These are phyloP conservation scores for Aspergillus ellipticus DNA, from an alignment of 495 filamentous ascomycete genomes.

Conservation along the genomic window DNA sequence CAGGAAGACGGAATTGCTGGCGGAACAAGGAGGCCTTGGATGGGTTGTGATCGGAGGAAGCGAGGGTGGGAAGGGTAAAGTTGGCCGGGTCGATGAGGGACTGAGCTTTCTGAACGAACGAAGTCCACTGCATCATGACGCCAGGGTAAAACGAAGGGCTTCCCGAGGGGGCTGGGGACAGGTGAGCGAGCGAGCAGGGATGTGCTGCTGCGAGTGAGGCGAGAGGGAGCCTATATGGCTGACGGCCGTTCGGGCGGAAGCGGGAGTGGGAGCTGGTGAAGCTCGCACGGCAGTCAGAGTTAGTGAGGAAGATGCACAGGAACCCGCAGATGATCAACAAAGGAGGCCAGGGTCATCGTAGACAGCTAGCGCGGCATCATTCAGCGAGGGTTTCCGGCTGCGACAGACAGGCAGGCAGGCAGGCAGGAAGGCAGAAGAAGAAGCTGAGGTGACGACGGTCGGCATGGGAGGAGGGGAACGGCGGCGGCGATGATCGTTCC, in stretches of 20 bases:
- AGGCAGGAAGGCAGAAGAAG: not conserved
- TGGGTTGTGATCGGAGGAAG: constrained; percentile 68
- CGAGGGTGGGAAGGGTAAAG: constrained; percentile 57
- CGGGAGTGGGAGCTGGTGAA: constrained; percentile 27
- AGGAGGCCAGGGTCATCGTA: constrained; percentile 30
- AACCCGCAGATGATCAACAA: constrained; percentile 22
- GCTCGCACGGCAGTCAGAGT: constrained; percentile 17
- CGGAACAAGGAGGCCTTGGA: constrained; percentile 93
- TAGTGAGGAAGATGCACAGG: constrained; percentile 19
- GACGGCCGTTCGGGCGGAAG: constrained; percentile 16
- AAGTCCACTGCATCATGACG: constrained; percentile 74
- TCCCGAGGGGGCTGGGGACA: not conserved
- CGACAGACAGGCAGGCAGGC: not conserved
- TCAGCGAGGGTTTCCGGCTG: constrained; percentile 9
- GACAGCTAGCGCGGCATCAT: constrained; percentile 22
- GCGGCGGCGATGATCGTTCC: constrained; percentile 4
- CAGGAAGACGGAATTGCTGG: constrained; percentile 91
- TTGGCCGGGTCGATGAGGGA: constrained; percentile 85
- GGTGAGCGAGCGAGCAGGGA: not conserved
- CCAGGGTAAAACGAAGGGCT: not conserved
- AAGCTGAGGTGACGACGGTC: constrained; percentile 17
- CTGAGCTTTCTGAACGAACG: constrained; percentile 91
- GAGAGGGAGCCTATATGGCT: constrained; percentile 6
- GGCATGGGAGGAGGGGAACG: constrained; percentile 7
- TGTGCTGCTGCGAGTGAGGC: not conserved